phyloP scores from a whole-genome alignment of 2,329 filamentous ascomycete species.

The Ophioceras dolichostomum region DNA sequence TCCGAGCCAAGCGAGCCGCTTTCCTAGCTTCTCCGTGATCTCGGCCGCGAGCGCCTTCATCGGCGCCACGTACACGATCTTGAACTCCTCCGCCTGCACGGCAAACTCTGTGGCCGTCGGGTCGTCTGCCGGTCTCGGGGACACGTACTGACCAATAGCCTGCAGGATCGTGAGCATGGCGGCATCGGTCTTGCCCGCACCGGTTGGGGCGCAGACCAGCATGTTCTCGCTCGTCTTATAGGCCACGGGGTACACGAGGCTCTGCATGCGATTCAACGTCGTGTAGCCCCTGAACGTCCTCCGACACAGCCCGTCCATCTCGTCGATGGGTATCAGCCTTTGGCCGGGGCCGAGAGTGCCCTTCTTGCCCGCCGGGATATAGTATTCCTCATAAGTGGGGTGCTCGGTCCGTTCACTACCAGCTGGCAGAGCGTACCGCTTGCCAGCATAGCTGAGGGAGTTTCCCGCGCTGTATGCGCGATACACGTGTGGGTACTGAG shows the following conservation, averaged over 20 bases:
- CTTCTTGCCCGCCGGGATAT: slow-evolving; percentile 70
- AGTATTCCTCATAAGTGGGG: slow-evolving; percentile 80
- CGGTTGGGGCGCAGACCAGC: slow-evolving; percentile 95
- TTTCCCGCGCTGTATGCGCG: slow-evolving; percentile 75
- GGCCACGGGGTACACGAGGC: slow-evolving; percentile 85
- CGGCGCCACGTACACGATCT: slow-evolving; percentile 95
- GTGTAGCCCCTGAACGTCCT: slow-evolving; percentile 94
- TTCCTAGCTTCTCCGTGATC: slow-evolving; percentile 87
- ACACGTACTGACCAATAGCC: slow-evolving; percentile 73
- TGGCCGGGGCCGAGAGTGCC: slow-evolving; percentile 61
- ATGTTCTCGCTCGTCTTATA: slow-evolving; percentile 97
- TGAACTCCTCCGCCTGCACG: slow-evolving; percentile 81
- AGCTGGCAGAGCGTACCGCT: slow-evolving; percentile 68
- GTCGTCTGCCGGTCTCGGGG: slow-evolving; percentile 67
- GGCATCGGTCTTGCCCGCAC: slow-evolving; percentile 91
- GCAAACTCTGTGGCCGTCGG: slow-evolving; percentile 64
- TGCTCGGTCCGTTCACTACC: slow-evolving; percentile 60
- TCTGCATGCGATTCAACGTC: slow-evolving; percentile 93
- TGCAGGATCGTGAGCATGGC: slow-evolving; percentile 95
- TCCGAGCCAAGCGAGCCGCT: slow-evolving; percentile 84
- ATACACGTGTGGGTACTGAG: slow-evolving; percentile 89
- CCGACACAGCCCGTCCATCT: slow-evolving; percentile 79
- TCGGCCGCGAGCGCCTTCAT: slow-evolving; percentile 98
- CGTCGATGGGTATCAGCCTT: slow-evolving; percentile 64
- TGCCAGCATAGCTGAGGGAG: slow-evolving; percentile 65